These are phyloP conservation scores for Pelargonium australe DNA, from an alignment of 441 rosid genomes.

Conservation along the genomic window DNA sequence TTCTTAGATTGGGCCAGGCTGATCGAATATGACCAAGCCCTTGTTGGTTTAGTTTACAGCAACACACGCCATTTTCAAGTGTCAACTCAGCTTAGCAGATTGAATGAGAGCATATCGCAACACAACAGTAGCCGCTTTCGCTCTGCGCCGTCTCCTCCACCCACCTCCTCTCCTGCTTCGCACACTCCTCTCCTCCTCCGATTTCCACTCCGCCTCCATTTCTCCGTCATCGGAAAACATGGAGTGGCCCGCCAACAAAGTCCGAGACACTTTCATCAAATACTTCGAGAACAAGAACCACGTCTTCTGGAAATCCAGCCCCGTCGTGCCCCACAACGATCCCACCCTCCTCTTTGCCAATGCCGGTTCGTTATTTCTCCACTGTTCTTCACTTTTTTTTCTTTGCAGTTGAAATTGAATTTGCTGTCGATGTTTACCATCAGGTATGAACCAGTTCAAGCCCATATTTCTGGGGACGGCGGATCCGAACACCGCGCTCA, in stretches of 20 bases:
- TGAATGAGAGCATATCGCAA: constrained; percentile 1
- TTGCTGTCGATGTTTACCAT: background rate
- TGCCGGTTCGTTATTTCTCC: constrained; percentile 46
- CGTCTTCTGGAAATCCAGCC: constrained; percentile 77
- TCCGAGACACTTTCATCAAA: constrained; percentile 66
- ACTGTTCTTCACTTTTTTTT: background rate
- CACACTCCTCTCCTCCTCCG: background rate
- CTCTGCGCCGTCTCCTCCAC: constrained; percentile 5
- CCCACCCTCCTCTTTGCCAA: constrained; percentile 91
- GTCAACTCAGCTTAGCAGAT: background rate
- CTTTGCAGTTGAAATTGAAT: background rate
- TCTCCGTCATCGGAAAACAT: constrained; percentile 6
- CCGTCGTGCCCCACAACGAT: constrained; percentile 83
- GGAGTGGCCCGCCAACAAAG: constrained; percentile 71
- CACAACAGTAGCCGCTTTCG: background rate
- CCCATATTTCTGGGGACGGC: constrained; percentile 87
- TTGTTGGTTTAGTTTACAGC: too few species aligned
- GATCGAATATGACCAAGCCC: too few species aligned
- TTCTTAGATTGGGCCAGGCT: too few species aligned
- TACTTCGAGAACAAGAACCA: constrained; percentile 66
- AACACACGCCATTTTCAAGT: too few species aligned
- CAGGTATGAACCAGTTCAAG: constrained; percentile 95
- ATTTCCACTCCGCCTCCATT: background rate
- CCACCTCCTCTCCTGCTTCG: background rate
- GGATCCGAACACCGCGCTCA: constrained; percentile 70